phyloP scores from a whole-genome alignment of 257 asterid genomes.

The Cinchona pubescens region DNA sequence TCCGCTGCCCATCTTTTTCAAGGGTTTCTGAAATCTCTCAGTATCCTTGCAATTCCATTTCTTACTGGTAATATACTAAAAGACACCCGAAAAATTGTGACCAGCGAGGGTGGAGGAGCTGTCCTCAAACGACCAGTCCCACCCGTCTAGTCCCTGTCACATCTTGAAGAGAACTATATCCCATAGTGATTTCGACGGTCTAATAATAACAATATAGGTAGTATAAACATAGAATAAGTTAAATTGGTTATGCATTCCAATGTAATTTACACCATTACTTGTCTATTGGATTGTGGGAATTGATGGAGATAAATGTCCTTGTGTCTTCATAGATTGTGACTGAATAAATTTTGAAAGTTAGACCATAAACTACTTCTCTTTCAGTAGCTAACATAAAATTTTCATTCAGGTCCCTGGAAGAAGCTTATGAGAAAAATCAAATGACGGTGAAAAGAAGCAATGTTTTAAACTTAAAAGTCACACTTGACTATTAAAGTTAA shows the following conservation, averaged over 20 bases:
- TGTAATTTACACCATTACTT: background rate
- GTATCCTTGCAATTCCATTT: background rate
- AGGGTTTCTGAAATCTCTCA: too few species aligned
- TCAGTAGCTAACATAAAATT: too few species aligned
- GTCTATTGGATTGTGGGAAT: too few species aligned
- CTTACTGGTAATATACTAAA: background rate
- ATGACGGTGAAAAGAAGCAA: too few species aligned
- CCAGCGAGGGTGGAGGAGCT: background rate
- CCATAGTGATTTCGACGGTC: background rate
- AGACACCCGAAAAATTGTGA: background rate
- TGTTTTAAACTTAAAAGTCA: too few species aligned
- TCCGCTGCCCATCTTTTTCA: background rate
- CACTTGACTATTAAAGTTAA: too few species aligned
- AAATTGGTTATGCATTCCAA: background rate
- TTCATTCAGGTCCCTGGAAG: too few species aligned
- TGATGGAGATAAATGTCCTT: too few species aligned
- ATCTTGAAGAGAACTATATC: background rate
- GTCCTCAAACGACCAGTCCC: background rate
- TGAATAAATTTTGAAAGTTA: too few species aligned
- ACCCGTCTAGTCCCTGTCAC: background rate
- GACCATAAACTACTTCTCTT: too few species aligned
- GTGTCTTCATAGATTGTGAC: too few species aligned
- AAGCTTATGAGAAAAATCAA: too few species aligned
- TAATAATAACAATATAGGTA: background rate
- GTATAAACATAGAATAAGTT: background rate